These are phyloP conservation scores for Lobulomyces angularis DNA, from an alignment of 192 early-diverging fungal species.

Conservation along the genomic window DNA sequence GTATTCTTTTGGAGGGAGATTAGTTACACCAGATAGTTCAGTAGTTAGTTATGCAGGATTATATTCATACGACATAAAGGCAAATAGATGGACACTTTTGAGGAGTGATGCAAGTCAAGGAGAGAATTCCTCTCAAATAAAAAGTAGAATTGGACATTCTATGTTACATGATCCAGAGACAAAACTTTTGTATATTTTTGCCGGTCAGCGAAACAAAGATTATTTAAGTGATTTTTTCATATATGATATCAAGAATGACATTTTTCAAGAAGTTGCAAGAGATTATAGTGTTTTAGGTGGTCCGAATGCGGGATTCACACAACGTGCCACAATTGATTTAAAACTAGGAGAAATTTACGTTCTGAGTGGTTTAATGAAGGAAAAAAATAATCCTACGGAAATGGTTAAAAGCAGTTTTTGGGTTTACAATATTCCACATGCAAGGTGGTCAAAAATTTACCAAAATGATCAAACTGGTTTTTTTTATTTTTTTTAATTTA, in stretches of 20 bases:
- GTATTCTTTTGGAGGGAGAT: slow-evolving; percentile 87
- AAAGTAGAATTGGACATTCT: slow-evolving; percentile 78
- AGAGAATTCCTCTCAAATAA: slow-evolving; percentile 42
- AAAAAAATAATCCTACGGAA: slow-evolving; percentile 41
- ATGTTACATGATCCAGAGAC: slow-evolving; percentile 68
- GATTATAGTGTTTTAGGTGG: slow-evolving; percentile 63
- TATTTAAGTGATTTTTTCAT: slow-evolving; percentile 67
- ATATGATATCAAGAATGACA: slow-evolving; percentile 70
- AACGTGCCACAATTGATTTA: slow-evolving; percentile 68
- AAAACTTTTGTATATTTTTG: slow-evolving; percentile 74
- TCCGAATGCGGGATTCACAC: slow-evolving; percentile 70
- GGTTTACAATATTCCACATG: slow-evolving; percentile 50
- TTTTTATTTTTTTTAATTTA: too few species aligned
- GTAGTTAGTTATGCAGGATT: slow-evolving; percentile 74
- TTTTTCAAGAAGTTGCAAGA: slow-evolving; percentile 59
- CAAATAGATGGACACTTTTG: slow-evolving; percentile 60
- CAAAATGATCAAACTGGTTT: slow-evolving; percentile 47
- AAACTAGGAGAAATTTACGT: slow-evolving; percentile 76
- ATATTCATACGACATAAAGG: slow-evolving; percentile 63
- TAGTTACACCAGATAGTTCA: slow-evolving; percentile 42
- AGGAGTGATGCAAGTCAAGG: slow-evolving; percentile 46
- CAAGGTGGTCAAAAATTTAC: slow-evolving; percentile 56
- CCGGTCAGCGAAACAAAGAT: slow-evolving; percentile 75
- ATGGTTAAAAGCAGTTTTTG: slow-evolving; percentile 64
- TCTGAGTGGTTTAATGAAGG: slow-evolving; percentile 56